Conservation (phyloP, 495 filamentous ascomycete species). For the Talaromyces proteolyticus region DNA sequence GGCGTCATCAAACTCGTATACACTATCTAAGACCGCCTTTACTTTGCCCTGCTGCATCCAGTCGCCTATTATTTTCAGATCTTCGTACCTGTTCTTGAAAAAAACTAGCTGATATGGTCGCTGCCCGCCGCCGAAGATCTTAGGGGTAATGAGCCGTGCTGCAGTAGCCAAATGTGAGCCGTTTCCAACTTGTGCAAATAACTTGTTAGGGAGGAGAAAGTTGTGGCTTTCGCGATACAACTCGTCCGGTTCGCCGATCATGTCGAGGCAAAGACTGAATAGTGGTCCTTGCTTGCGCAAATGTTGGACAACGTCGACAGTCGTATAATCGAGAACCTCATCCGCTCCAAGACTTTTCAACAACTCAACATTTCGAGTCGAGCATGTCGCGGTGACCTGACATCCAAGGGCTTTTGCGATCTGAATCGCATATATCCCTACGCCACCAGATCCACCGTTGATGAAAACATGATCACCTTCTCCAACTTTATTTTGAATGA, state of each 20-base stretch:
- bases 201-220: conserved; percentile 46
- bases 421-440: conserved; percentile 57
- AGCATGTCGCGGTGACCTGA: conserved; percentile 56
- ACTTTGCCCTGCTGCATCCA: conserved; percentile 60
- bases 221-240: conserved; percentile 51
- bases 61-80: conserved; percentile 48
- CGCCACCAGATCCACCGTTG: conserved; percentile 62
- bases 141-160: conserved; percentile 36
- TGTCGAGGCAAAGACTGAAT: conserved; percentile 57
- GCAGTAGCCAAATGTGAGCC: conserved; percentile 18
- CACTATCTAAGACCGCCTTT: conserved; percentile 52
- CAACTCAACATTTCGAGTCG: conserved; percentile 49
- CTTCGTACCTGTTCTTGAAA: conserved; percentile 30
- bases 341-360: conserved; percentile 58
- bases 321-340: conserved; percentile 64
- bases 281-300: conserved; percentile 43
- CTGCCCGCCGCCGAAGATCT: conserved; percentile 60
- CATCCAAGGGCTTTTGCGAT: conserved; percentile 62
- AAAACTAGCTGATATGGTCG: conserved; percentile 42
- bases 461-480: conserved; percentile 56
- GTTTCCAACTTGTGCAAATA: conserved; percentile 55
- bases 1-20: conserved; percentile 55
- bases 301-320: conserved; percentile 37
- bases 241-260: conserved; percentile 43
- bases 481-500: conserved; percentile 48